Percentiles rank a stretch among this genome's conserved stretches.
These are phyloP conservation scores for Collybiopsis confluens DNA, from an alignment of 768 basidiomycete genomes.

Conservation along the genomic window DNA sequence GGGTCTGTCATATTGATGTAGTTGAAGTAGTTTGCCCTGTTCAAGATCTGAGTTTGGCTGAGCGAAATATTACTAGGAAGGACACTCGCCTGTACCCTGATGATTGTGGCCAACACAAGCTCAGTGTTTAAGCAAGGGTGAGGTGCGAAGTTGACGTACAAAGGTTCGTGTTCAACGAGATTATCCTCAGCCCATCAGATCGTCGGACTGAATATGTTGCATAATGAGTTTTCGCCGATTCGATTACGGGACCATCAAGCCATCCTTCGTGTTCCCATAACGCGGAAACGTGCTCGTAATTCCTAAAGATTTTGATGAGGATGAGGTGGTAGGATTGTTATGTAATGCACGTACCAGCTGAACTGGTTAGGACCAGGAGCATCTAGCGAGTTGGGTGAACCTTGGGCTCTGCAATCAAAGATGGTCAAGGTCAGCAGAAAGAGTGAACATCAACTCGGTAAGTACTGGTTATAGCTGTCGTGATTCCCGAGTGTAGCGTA, in stretches of 20 bases:
- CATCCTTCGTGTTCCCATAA: conserved; percentile 72
- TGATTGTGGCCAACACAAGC: neutral
- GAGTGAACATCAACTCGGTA: neutral
- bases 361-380: conserved; percentile 55
- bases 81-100: conserved; percentile 27
- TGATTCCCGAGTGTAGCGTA: conserved; percentile 78
- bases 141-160: conserved; percentile 40
- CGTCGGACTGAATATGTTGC: conserved; percentile 69
- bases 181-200: conserved; percentile 61
- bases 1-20: conserved; percentile 70
- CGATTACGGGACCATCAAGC: conserved; percentile 54
- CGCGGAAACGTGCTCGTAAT: conserved; percentile 69
- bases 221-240: conserved; percentile 63
- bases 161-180: conserved; percentile 73
- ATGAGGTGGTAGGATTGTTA: neutral
- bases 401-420: conserved; percentile 41
- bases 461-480: conserved; percentile 66
- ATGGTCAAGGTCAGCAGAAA: neutral
- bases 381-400: conserved; percentile 55
- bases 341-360: conserved; percentile 44
- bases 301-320: conserved; percentile 35
- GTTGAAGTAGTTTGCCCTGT: conserved; percentile 67
- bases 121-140: neutral
- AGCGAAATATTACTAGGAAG: conserved; percentile 3
- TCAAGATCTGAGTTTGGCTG: neutral